Base-by-base conservation (phyloP, 352 stramenopile genomes). In the Pythium scleroteichum region DNA sequence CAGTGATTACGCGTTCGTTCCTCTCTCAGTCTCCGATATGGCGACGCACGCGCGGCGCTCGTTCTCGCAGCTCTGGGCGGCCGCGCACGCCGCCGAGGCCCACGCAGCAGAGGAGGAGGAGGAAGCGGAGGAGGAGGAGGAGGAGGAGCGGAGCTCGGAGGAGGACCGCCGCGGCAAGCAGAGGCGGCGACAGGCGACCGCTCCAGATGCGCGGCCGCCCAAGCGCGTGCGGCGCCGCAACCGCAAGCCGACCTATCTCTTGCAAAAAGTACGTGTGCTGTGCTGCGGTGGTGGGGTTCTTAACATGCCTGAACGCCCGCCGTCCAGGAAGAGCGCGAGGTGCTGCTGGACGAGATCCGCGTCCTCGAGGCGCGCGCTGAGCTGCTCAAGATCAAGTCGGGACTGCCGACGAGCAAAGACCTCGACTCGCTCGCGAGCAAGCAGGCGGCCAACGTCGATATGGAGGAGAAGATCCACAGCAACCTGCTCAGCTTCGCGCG, bases 301-400 rank as follows among this genome's bases (percentile, higher is more conserved):
- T n/a, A n/a, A n/a, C n/a, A n/a, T n/a, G n/a, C n/a, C n/a, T n/a
- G n/a, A n/a, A n/a, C n/a, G n/a, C n/a, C n/a, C 33, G 20, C 4
- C 0, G 17, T 14, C 1, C 12, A 64, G 61, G 62, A 69, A 50
- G 62, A 69, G 42, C 61, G 55, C 39, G 49, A 69, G 23, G 10
- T 48, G 7, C 33, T 69, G 22, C 7, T 46, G 3, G 54, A 64
- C 2, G 54, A 69, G 47, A 60, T 69, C 24, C 53, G 55, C 1
- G 32, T 69, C 10, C 23, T 69, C n/a, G 54, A 64, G 40, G 45
- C 62, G 14, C 62, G 62, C 6, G 29, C 60, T n/a, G 62, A 69
- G 48, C 54, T 69, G 19, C 46, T 69, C 19, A 58, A 53, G 29
- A 27, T 61, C 35, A 46, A 42, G 2, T 33, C 48, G 3, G 62